These are phyloP conservation scores for Phytophthora pseudosyringae DNA, from an alignment of 352 stramenopile species.

Conservation along the genomic window DNA sequence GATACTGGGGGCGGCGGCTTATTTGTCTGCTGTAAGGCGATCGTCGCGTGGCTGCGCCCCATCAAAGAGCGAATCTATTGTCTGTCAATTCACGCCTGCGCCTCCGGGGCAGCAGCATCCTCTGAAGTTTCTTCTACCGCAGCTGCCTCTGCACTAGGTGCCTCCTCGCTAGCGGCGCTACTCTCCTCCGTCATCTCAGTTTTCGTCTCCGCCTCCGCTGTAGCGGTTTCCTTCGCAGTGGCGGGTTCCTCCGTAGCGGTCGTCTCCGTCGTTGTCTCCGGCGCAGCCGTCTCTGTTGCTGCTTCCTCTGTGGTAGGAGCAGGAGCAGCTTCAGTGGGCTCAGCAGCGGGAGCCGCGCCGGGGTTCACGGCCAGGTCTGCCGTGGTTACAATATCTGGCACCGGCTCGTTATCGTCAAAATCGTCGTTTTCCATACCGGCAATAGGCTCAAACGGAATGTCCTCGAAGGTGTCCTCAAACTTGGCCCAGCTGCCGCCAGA, in stretches of 20 bases:
- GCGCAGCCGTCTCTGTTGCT: constrained; percentile 15
- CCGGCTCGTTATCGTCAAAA: constrained; percentile 44
- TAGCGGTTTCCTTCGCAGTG: constrained; percentile 17
- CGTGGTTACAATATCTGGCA: constrained; percentile 33
- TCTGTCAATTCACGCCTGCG: constrained; percentile 49
- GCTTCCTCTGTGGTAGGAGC: constrained; percentile 13
- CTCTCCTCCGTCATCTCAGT: constrained; percentile 28
- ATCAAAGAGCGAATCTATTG: constrained; percentile 55
- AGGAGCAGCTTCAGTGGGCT: constrained; percentile 3
- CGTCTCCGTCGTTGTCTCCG: constrained; percentile 23
- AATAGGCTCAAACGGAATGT: constrained; percentile 62
- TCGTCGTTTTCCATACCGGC: constrained; percentile 58
- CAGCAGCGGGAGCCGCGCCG: constrained; percentile 9
- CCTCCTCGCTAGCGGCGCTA: constrained; percentile 34
- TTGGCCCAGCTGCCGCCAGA: constrained; percentile 66
- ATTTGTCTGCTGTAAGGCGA: constrained; percentile 30
- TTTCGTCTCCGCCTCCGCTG: constrained; percentile 23
- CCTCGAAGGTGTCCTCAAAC: constrained; percentile 72
- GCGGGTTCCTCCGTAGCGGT: constrained; percentile 16
- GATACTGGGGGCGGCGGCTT: constrained; percentile 33
- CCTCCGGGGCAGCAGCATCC: constrained; percentile 36
- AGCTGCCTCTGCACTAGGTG: constrained; percentile 37
- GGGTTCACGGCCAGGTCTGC: constrained; percentile 24
- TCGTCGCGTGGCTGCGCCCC: constrained; percentile 28
- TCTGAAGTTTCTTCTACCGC: constrained; percentile 40